Evolutionary conservation across 2,329 filamentous ascomycete genomes (phyloP).

Genomic region (Sordariomycetes sp.): DNA sequence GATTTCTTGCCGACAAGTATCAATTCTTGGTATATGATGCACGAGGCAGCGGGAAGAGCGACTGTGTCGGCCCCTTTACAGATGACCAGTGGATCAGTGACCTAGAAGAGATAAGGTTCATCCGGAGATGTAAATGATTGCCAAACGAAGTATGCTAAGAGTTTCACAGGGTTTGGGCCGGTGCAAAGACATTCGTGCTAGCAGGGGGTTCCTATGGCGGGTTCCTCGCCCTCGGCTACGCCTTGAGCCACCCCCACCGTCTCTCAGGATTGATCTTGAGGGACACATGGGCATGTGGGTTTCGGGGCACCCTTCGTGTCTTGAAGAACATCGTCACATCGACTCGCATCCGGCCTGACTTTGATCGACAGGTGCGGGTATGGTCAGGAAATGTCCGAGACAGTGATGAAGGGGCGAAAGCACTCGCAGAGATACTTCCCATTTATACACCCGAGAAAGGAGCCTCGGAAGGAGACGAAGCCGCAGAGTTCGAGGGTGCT

Average conservation of each 20-base stretch:
- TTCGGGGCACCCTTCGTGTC: constrained; percentile 6
- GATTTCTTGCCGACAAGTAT: constrained; percentile 9
- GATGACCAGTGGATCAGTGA: constrained; percentile 14
- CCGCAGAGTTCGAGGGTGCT: background rate
- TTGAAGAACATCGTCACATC: constrained; percentile 8
- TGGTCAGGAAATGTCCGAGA: constrained; percentile 9
- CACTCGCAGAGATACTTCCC: constrained; percentile 8
- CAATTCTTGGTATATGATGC: constrained; percentile 14
- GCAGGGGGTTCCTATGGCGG: constrained; percentile 15
- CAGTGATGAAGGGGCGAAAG: constrained; percentile 9
- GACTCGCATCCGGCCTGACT: constrained; percentile 8
- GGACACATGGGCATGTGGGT: constrained; percentile 12
- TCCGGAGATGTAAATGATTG: background rate
- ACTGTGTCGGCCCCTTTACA: constrained; percentile 11
- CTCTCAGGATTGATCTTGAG: constrained; percentile 12
- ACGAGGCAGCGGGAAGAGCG: constrained; percentile 13
- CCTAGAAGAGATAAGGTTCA: constrained; percentile 13
- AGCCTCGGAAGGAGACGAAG: no score
- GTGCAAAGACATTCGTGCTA: constrained; percentile 10
- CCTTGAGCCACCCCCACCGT: constrained; percentile 9
- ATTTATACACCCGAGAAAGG: constrained; percentile 9
- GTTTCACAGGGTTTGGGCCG: constrained; percentile 9
- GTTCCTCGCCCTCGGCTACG: constrained; percentile 11
- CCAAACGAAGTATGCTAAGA: background rate
- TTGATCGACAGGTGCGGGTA: constrained; percentile 9